Conservation (phyloP, 371 early-diverging fungal species). For the Apophysomyces variabilis region DNA sequence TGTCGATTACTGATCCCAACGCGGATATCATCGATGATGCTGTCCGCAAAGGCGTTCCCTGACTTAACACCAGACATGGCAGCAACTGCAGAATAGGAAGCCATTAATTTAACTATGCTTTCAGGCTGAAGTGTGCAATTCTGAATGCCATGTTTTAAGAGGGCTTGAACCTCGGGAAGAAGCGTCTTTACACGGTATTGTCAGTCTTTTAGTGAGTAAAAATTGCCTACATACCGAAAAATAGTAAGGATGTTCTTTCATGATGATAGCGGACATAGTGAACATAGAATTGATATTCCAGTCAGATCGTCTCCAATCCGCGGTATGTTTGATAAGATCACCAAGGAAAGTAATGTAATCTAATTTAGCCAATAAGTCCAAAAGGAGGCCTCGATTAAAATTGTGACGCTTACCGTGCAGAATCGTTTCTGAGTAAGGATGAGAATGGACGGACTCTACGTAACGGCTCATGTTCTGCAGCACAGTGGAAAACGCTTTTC, state of each 20-base stretch:
- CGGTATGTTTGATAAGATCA: conserved; percentile 47
- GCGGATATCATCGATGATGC: conserved; percentile 51
- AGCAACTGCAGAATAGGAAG: conserved; percentile 37
- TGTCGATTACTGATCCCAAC: conserved; percentile 19
- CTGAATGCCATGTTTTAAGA: conserved; percentile 50
- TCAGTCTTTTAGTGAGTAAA: background rate
- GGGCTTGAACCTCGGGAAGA: conserved; percentile 39
- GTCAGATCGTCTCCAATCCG: conserved; percentile 54
- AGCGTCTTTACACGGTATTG: conserved; percentile 28
- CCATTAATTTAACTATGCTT: conserved; percentile 43
- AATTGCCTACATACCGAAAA: conserved; percentile 31
- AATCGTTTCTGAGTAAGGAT: conserved; percentile 51
- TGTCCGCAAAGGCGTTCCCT: conserved; percentile 47
- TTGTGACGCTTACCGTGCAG: conserved; percentile 31
- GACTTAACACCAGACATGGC: conserved; percentile 35
- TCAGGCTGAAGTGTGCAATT: conserved; percentile 45
- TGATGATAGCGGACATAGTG: conserved; percentile 52
- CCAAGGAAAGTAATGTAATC: conserved; percentile 51
- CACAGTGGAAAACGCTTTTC: conserved; percentile 60
- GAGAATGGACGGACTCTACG: conserved; percentile 59
- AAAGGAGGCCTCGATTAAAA: background rate
- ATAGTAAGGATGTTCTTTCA: conserved; percentile 54
- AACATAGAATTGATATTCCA: conserved; percentile 61
- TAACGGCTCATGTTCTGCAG: conserved; percentile 59
- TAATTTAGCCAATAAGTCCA: background rate